Evolutionary conservation across 164 flowering plant genomes (phyloP).

Genomic region (Macadamia integrifolia): DNA sequence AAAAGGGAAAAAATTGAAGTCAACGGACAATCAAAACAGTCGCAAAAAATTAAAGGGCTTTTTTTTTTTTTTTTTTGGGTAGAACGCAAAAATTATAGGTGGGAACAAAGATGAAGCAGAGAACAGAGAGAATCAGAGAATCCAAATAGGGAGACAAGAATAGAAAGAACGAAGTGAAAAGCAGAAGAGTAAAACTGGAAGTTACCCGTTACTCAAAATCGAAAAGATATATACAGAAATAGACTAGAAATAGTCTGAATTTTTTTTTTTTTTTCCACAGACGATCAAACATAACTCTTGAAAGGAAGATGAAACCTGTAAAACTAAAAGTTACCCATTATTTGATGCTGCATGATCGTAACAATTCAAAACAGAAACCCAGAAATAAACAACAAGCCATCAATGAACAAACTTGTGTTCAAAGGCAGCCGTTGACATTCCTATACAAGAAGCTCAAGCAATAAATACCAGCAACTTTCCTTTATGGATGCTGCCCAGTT

Average conservation of each 20-base stretch:
- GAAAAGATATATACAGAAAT: neutral
- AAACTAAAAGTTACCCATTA: too few species aligned
- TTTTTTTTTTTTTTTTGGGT: too few species aligned
- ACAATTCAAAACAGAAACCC: neutral
- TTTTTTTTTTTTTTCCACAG: neutral
- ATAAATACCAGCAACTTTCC: neutral
- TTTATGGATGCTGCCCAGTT: neutral
- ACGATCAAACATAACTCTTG: too few species aligned
- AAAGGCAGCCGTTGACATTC: neutral
- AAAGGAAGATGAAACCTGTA: too few species aligned
- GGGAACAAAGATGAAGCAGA: too few species aligned
- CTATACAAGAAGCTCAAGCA: neutral
- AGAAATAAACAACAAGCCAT: conserved; percentile 3
- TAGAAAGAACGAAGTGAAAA: neutral
- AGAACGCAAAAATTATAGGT: too few species aligned
- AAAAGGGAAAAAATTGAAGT: too few species aligned
- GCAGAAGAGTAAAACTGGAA: neutral
- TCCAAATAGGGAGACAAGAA: too few species aligned
- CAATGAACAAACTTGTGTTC: conserved; percentile 1
- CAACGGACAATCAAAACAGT: too few species aligned
- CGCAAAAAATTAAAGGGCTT: too few species aligned
- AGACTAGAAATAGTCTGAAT: neutral
- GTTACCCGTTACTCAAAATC: neutral
- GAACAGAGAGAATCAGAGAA: too few species aligned
- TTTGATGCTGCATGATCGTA: too few species aligned